Conservation (phyloP, 768 basidiomycete genomes). For the Pleurotus platypus region DNA sequence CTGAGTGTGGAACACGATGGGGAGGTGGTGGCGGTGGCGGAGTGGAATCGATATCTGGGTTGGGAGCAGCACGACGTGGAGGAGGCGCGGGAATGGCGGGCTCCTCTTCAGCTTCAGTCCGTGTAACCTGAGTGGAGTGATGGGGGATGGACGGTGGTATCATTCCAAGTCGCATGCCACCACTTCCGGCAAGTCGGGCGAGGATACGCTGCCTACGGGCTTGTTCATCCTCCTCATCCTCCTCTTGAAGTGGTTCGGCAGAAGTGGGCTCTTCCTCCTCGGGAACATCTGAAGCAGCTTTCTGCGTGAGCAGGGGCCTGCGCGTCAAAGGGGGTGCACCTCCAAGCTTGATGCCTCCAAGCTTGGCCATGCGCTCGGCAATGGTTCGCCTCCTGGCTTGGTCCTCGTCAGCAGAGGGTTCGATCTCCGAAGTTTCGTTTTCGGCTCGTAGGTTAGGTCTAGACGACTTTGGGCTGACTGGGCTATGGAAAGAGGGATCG, state of each 20-base stretch:
- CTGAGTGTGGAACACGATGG: slow-evolving; percentile 19
- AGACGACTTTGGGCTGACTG: slow-evolving; percentile 36
- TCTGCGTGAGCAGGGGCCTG: no score
- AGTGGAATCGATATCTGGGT: slow-evolving; percentile 17
- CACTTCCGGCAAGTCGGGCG: slow-evolving; percentile 50
- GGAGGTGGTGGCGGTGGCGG: slow-evolving; percentile 13
- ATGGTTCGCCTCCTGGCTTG: slow-evolving; percentile 64
- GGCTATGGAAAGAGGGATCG: slow-evolving; percentile 59
- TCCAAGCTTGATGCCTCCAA: slow-evolving; percentile 84
- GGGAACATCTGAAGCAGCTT: no score
- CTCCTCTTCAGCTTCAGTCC: slow-evolving; percentile 20
- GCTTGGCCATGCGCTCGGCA: slow-evolving; percentile 92
- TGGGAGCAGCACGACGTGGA: slow-evolving; percentile 19
- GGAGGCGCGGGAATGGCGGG: slow-evolving; percentile 12
- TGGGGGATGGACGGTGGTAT: slow-evolving; percentile 38
- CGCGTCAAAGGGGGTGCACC: slow-evolving; percentile 48
- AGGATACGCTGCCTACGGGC: slow-evolving; percentile 53
- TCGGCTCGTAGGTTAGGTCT: slow-evolving; percentile 16
- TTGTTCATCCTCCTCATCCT: slow-evolving; percentile 59
- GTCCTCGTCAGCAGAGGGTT: slow-evolving; percentile 37
- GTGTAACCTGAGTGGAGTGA: slow-evolving; percentile 19
- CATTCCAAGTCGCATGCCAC: slow-evolving; percentile 59
- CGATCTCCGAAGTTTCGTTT: slow-evolving; percentile 9
- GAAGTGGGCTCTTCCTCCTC: slow-evolving; percentile 18
- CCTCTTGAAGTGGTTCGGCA: slow-evolving; percentile 14